Evolutionary conservation across 2,329 filamentous ascomycete species (phyloP).

Genomic region (Dactylellina cionopaga): DNA sequence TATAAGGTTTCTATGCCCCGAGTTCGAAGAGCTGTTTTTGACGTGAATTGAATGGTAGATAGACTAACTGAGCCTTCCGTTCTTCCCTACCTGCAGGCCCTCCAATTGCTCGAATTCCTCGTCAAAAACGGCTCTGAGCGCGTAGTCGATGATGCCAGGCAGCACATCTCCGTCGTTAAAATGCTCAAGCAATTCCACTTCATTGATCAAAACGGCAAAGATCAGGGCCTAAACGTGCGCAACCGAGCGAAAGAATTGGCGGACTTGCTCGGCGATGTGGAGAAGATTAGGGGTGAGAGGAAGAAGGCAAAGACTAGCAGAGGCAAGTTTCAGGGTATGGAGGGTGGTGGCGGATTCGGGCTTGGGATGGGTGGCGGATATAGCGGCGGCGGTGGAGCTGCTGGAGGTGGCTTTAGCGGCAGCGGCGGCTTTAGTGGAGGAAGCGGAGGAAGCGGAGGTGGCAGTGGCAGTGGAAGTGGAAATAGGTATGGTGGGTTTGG

Average conservation of each 20-base stretch:
- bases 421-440: slow-evolving; percentile 58
- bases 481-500: slow-evolving; percentile 89
- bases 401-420: slow-evolving; percentile 61
- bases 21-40: too few relatives aligned
- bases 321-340: slow-evolving; percentile 94
- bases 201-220: slow-evolving; percentile 95
- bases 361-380: slow-evolving; percentile 66
- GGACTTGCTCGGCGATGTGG: slow-evolving; percentile 91
- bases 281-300: slow-evolving; percentile 79
- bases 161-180: slow-evolving; percentile 92
- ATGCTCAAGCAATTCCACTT: slow-evolving; percentile 99
- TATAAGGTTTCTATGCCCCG: slow-evolving; percentile 76
- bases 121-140: slow-evolving; percentile 98
- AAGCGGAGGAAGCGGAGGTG: slow-evolving; percentile 61
- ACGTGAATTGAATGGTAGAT: background rate
- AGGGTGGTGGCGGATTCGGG: slow-evolving; percentile 75
- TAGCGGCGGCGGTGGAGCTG: slow-evolving; percentile 61
- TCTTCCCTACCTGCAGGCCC: slow-evolving; percentile 63
- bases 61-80: slow-evolving; percentile 10
- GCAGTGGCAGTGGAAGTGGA: slow-evolving; percentile 59
- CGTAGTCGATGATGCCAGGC: slow-evolving; percentile 95
- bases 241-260: slow-evolving; percentile 95
- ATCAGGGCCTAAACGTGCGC: slow-evolving; percentile 96
- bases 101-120: slow-evolving; percentile 94
- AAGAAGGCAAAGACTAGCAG: slow-evolving; percentile 92